These are phyloP conservation scores for Colletotrichum tanaceti DNA, from an alignment of 2,329 filamentous ascomycete species.

Conservation along the genomic window DNA sequence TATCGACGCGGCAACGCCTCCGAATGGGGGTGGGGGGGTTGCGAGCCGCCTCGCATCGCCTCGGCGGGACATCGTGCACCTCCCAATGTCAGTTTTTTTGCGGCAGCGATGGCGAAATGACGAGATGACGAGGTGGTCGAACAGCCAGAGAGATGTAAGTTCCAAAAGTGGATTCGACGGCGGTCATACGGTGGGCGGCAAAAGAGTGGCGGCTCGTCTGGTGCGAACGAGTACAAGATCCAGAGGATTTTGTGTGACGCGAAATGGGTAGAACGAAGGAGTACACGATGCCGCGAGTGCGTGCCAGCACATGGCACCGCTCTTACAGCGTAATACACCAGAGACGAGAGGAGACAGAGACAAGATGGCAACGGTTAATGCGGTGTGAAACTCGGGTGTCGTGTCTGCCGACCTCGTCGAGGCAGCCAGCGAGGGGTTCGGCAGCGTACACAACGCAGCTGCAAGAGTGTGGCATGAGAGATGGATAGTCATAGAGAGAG, in stretches of 20 bases:
- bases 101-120: not conserved
- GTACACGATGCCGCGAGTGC: conserved; percentile 7
- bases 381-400: conserved; percentile 9
- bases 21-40: not conserved
- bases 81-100: not conserved
- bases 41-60: not conserved
- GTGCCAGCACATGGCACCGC: not conserved
- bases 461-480: conserved; percentile 23
- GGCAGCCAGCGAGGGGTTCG: not conserved
- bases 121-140: not conserved
- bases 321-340: too few species aligned
- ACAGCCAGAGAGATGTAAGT: not conserved
- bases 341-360: not conserved
- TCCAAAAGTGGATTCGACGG: not conserved
- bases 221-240: conserved; percentile 9
- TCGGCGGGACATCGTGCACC: not conserved
- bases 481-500: too few species aligned
- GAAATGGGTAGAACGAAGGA: not conserved
- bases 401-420: conserved; percentile 11
- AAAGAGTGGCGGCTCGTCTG: conserved; percentile 1
- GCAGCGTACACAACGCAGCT: conserved; percentile 4
- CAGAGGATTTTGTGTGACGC: not conserved
- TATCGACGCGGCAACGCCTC: not conserved
- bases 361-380: conserved; percentile 2
- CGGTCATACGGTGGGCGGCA: not conserved